Evolutionary conservation across 495 filamentous ascomycete genomes (phyloP), one percentile per base, ranked within the genome.

Genomic region (Xylaria bambusicola): DNA sequence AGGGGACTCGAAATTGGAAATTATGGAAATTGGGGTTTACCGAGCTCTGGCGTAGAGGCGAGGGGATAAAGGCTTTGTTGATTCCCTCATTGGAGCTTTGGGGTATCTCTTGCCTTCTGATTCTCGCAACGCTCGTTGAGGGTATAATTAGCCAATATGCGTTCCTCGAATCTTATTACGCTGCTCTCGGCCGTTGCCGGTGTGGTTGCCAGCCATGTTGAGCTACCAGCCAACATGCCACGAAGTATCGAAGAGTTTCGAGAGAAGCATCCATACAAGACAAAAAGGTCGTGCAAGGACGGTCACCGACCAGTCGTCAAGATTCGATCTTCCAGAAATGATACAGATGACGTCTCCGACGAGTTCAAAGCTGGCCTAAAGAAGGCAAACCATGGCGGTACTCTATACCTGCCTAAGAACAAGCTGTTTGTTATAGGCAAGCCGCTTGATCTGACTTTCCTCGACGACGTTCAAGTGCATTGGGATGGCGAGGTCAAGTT

Each of bases 401-500:
- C 76, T 21, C 62, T 85, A 17, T 63, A 78, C 13, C 69, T 85
- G 3, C 67, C 82, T 55, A 77, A 80, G 60, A 76, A 75, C 3
- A 64, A 82, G 65, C 78, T 66, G 5, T 85, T 81, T 65, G 70
- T 86, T 3, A 79, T 86, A 60, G 81, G 82, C 15, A 78, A 80
- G 67, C 82, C 80, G 54, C 65, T 86, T 18, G 80, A 85, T 62
- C 56, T 85, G 52, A 83, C 75, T 9, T 85, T 85, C 58, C 67
- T 85, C 56, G 61, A 84, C 62, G 69, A 85, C 52, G 68, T 85
- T n/a, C 75, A 84, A 38, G 73, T 86, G 35, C 77, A 79, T 40
- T 71, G 85, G 53, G 82, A 86, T 41, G 83, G 82, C 42, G 76
- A 83, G 67, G 67, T 85, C 52, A 77, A 80, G 74, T 86, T 85